phyloP scores from a whole-genome alignment of 352 stramenopile species.

The Plasmopara muralis region DNA sequence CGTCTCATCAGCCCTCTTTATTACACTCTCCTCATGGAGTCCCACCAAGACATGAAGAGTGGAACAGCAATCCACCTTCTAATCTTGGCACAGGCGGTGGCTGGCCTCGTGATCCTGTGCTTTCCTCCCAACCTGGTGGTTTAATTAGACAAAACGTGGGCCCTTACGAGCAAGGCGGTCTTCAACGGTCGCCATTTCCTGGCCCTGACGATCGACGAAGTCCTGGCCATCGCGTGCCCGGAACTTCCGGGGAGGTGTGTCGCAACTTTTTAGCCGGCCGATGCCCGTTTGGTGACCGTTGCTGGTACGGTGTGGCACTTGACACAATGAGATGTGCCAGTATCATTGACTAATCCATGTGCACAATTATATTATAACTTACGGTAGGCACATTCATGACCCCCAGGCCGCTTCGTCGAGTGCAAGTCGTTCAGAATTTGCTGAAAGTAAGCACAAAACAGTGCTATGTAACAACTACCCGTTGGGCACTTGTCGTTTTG shows the following conservation, averaged over 20 bases:
- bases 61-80: conserved; percentile 23
- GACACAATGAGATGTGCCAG: background rate
- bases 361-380: background rate
- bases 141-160: conserved; percentile 20
- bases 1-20: conserved; percentile 16
- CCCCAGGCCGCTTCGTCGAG: conserved; percentile 14
- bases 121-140: conserved; percentile 22
- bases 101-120: conserved; percentile 23
- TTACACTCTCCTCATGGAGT: conserved; percentile 18
- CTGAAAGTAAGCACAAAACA: conserved; percentile 58
- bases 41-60: conserved; percentile 24
- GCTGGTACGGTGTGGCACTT: conserved; percentile 49
- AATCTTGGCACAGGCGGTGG: conserved; percentile 13
- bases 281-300: conserved; percentile 76
- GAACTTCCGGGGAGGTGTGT: conserved; percentile 55
- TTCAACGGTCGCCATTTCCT: conserved; percentile 23
- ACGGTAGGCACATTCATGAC: conserved; percentile 53
- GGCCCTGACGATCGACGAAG: conserved; percentile 25
- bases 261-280: conserved; percentile 62
- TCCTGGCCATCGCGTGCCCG: conserved; percentile 31
- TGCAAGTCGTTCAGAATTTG: conserved; percentile 28
- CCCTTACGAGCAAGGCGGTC: conserved; percentile 16
- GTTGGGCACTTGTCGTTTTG: conserved; percentile 66
- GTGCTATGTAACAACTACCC: conserved; percentile 74
- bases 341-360: too few relatives aligned